Conservation (phyloP, 2,329 filamentous ascomycete species). For the Bimuria novae-zelandiae region DNA sequence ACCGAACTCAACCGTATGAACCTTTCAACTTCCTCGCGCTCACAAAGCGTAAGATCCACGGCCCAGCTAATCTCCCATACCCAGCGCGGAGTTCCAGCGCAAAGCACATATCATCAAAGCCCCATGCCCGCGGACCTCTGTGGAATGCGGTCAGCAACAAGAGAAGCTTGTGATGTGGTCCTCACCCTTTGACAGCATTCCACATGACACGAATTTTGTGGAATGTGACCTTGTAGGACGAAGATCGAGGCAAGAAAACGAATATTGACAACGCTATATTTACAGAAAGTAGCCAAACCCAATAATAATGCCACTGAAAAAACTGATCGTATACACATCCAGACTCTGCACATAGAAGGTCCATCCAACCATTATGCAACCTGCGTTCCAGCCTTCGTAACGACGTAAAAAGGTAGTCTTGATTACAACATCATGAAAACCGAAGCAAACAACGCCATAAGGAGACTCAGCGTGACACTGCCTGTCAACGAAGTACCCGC, state of each 20-base stretch:
- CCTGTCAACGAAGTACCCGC: slow-evolving; percentile 29
- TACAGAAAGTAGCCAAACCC: background rate
- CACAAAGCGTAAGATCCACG: slow-evolving; percentile 24
- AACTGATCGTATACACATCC: background rate
- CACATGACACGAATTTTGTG: background rate
- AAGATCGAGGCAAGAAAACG: background rate
- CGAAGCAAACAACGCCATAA: slow-evolving; percentile 40
- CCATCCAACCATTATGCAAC: no score
- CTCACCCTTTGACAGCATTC: background rate
- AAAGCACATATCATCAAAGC: slow-evolving; percentile 37
- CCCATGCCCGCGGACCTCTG: slow-evolving; percentile 8
- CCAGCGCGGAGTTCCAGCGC: slow-evolving; percentile 21
- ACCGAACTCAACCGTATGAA: slow-evolving; percentile 24
- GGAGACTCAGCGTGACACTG: slow-evolving; percentile 38
- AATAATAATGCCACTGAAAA: background rate
- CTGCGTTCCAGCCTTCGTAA: background rate
- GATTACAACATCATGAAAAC: slow-evolving; percentile 30
- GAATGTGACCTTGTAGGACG: background rate
- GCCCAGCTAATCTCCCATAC: slow-evolving; percentile 26
- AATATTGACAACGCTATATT: background rate
- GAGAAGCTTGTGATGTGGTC: background rate
- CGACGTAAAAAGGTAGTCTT: background rate
- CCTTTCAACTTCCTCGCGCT: slow-evolving; percentile 26
- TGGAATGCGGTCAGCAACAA: slow-evolving; percentile 7
- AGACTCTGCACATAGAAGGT: no score